These are phyloP conservation scores for Penicillium sp. DNA, from an alignment of 2,329 filamentous ascomycete species.

Conservation along the genomic window DNA sequence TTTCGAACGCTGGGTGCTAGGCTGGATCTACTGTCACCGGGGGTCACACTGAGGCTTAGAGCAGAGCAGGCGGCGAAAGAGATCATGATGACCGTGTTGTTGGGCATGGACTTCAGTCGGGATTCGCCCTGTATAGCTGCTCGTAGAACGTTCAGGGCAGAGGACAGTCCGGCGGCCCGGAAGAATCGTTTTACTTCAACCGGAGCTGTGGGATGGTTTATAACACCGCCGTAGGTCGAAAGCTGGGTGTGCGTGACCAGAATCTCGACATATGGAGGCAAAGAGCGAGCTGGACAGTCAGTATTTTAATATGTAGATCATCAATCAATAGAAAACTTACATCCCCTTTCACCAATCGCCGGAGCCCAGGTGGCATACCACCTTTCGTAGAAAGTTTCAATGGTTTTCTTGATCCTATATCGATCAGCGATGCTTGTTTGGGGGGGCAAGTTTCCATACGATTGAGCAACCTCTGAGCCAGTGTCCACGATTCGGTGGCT, in stretches of 20 bases:
- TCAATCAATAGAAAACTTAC: slow-evolving; percentile 35
- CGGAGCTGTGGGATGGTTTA: slow-evolving; percentile 72
- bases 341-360: slow-evolving; percentile 57
- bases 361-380: slow-evolving; percentile 67
- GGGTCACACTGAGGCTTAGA: slow-evolving; percentile 63
- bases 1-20: slow-evolving; percentile 65
- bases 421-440: slow-evolving; percentile 7
- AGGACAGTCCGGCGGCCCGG: slow-evolving; percentile 69
- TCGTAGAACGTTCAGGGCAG: slow-evolving; percentile 73
- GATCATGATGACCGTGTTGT: slow-evolving; percentile 78
- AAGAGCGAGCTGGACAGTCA: slow-evolving; percentile 29
- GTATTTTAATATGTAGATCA: neutral
- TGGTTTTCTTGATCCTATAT: slow-evolving; percentile 56
- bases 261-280: slow-evolving; percentile 75
- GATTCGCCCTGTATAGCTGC: slow-evolving; percentile 72
- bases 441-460: slow-evolving; percentile 21
- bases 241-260: slow-evolving; percentile 71
- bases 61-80: slow-evolving; percentile 73
- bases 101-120: slow-evolving; percentile 73
- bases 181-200: slow-evolving; percentile 72
- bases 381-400: slow-evolving; percentile 66
- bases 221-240: slow-evolving; percentile 73
- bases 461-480: slow-evolving; percentile 35
- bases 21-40: slow-evolving; percentile 57
- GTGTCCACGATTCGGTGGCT: slow-evolving; percentile 34